Conservation (phyloP, 768 basidiomycete genomes). For the Pluteus cervinus region DNA sequence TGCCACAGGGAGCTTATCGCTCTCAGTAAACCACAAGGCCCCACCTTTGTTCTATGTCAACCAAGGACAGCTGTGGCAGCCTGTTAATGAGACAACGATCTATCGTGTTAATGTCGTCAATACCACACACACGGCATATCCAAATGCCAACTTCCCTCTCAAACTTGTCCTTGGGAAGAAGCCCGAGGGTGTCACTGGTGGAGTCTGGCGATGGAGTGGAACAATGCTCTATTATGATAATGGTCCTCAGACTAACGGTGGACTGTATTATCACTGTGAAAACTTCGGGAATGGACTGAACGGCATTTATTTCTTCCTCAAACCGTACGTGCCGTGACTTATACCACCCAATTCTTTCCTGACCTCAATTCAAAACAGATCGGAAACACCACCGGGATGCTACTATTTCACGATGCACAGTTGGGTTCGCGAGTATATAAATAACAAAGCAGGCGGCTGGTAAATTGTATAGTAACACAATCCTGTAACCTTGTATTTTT, state of each 20-base stretch:
- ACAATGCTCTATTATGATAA: conserved; percentile 48
- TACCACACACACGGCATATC: conserved; percentile 33
- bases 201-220: conserved; percentile 50
- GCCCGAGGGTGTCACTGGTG: conserved; percentile 31
- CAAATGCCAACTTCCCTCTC: conserved; percentile 38
- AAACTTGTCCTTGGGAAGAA: conserved; percentile 40
- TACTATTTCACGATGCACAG: conserved; percentile 31
- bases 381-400: conserved; percentile 29
- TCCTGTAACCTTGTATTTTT: conserved; percentile 11
- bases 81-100: conserved; percentile 50
- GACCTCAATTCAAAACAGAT: conserved; percentile 15
- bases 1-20: conserved; percentile 43
- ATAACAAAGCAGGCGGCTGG: no score
- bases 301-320: conserved; percentile 45
- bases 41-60: conserved; percentile 52
- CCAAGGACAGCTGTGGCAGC: conserved; percentile 44
- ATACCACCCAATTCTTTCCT: background rate
- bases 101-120: conserved; percentile 51
- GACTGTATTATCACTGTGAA: conserved; percentile 38
- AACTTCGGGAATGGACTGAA: conserved; percentile 23
- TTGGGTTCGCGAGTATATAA: conserved; percentile 6
- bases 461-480: conserved; percentile 10
- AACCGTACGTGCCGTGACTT: conserved; percentile 30
- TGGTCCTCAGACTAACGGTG: conserved; percentile 33
- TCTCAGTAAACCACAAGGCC: conserved; percentile 17